Conservation (phyloP, 2,329 filamentous ascomycete species). For the Diaporthe nobilis region DNA sequence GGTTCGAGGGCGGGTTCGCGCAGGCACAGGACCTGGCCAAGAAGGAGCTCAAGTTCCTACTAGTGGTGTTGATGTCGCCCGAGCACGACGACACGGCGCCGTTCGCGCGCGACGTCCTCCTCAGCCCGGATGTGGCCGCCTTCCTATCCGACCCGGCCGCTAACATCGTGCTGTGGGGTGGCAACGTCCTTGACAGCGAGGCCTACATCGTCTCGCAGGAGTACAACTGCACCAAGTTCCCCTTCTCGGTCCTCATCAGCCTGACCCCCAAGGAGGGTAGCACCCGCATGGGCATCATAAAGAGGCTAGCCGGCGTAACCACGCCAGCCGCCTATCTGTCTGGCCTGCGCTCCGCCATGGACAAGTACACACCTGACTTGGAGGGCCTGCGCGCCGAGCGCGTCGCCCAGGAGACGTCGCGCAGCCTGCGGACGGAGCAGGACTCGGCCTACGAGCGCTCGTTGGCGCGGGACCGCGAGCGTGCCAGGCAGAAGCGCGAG, state of each 20-base stretch:
- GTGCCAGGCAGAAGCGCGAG: conserved; percentile 81
- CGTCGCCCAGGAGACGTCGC: conserved; percentile 83
- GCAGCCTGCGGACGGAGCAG: conserved; percentile 87
- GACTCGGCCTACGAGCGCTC: conserved; percentile 95
- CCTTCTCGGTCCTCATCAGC: conserved; percentile 88
- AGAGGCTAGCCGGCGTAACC: conserved; percentile 81
- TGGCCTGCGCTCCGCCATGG: conserved; percentile 81
- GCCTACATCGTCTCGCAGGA: conserved; percentile 93
- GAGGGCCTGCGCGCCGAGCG: conserved; percentile 81
- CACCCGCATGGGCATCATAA: conserved; percentile 91
- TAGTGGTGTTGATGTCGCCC: conserved; percentile 90
- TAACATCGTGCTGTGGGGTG: conserved; percentile 91
- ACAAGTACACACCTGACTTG: conserved; percentile 82
- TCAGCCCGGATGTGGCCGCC: conserved; percentile 79
- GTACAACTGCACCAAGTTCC: conserved; percentile 91
- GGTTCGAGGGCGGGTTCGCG: conserved; percentile 91
- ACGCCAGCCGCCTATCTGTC: conserved; percentile 79
- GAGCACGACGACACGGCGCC: conserved; percentile 93
- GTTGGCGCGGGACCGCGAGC: conserved; percentile 87
- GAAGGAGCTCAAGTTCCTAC: conserved; percentile 88
- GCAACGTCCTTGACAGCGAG: conserved; percentile 92
- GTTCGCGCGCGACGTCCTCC: conserved; percentile 86
- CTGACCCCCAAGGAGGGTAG: conserved; percentile 88
- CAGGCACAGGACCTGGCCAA: conserved; percentile 93
- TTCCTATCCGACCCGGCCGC: conserved; percentile 83